Base-by-base conservation (phyloP, 208 protist genomes). In the Trypanosoma avium region DNA sequence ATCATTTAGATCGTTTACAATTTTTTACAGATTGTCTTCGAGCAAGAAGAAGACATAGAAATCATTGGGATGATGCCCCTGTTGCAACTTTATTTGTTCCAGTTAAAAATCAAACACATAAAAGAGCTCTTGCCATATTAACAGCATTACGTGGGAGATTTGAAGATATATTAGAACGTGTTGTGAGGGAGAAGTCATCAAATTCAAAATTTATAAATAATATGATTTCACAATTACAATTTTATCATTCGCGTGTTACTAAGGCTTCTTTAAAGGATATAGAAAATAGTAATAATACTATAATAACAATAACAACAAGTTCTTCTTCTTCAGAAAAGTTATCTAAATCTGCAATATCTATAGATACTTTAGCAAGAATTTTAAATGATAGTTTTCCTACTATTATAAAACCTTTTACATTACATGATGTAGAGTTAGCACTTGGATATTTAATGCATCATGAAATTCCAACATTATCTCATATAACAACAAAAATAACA, bases 1-100 rank as follows among this genome's bases (percentile, higher is more conserved):
- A 73, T 24, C 74, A 79, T 32, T 64, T 58, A 17, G 63, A 75
- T 30, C 80, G 88, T 3, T 61, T 84, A 27, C 57, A 61, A 27
- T 92, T 92, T 60, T 94, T 94, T 59, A 67, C 54, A n/a, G 81
- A 88, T 55, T 84, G 69, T 43, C 77, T 91, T 43, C 82, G 85
- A 7, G 71, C 82, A 22, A 83, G 86, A 3, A 77, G 83, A 2
- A 79, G 88, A 21, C 82, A 89, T 56, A 65, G 79, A 29, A 84
- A 88, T 64, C 76, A 77, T 55, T 92, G 86, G 83, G 81, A 86
- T 61, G 86, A 94, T 60, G 52, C 86, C 12, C 88, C 88, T 10
- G 77, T 94, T 53, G 85, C 85, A 1, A 47, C 30, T 9, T 72
- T 94, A n/a, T 94, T 94, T 57, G 69, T 83, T 6, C 43, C 69